phyloP scores from a whole-genome alignment of 1,284 basidiomycete genomes.

The Xerocomus minutiporus region DNA sequence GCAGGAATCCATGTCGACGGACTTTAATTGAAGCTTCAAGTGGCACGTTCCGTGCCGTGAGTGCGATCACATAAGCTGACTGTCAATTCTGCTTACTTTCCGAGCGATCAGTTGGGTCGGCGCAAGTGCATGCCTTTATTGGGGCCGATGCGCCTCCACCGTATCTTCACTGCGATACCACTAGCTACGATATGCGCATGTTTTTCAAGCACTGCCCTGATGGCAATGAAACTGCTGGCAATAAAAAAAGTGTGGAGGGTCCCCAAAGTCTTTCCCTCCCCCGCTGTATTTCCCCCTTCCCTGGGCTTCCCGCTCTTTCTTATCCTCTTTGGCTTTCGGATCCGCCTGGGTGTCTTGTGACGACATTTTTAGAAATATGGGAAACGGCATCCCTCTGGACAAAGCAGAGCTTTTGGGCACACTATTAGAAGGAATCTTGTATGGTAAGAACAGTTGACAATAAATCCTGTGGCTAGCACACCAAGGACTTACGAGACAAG shows the following conservation, averaged over 20 bases:
- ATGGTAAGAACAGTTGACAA: not conserved
- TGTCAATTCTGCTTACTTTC: not conserved
- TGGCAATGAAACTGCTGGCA: not conserved
- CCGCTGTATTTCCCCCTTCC: not conserved
- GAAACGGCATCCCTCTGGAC: not conserved
- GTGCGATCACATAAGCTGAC: not conserved
- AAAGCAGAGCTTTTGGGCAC: slow-evolving; percentile 1
- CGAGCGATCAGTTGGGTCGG: not conserved
- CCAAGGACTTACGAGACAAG: not conserved
- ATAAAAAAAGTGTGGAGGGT: not conserved
- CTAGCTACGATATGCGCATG: not conserved
- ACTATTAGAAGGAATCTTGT: slow-evolving; percentile 1
- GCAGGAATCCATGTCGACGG: too few relatives aligned
- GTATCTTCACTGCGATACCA: not conserved
- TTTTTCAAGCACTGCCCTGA: not conserved
- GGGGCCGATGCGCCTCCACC: not conserved
- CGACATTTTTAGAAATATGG: not conserved
- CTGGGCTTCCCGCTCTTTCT: not conserved
- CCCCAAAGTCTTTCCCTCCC: not conserved
- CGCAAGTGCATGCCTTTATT: not conserved
- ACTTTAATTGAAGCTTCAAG: not conserved
- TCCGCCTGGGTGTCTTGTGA: not conserved
- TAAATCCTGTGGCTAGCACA: not conserved
- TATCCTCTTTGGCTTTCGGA: not conserved
- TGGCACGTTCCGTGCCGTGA: not conserved